phyloP scores from a whole-genome alignment of 1,284 basidiomycete genomes.

The Melampsora larici-populina region DNA sequence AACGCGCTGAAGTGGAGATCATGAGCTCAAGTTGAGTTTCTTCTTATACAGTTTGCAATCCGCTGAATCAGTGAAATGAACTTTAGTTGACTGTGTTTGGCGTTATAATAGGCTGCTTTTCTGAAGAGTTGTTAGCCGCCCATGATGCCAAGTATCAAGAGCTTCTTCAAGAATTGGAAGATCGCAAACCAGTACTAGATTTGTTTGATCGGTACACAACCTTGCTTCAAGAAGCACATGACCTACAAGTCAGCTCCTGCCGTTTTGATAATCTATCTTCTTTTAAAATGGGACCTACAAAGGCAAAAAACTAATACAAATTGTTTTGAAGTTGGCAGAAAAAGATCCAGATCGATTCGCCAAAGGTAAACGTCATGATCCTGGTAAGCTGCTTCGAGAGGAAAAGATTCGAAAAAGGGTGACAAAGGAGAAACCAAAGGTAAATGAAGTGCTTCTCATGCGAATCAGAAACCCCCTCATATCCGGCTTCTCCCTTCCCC shows the following conservation, averaged over 20 bases:
- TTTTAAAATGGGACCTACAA: background rate
- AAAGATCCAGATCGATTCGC: slow-evolving; percentile 45
- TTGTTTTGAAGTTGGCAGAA: slow-evolving; percentile 23
- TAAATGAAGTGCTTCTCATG: slow-evolving; percentile 56
- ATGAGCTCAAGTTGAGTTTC: slow-evolving; percentile 70
- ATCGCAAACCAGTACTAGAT: slow-evolving; percentile 72
- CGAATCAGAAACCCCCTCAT: background rate
- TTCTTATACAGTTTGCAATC: background rate
- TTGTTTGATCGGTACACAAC: slow-evolving; percentile 82
- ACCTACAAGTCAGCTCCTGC: slow-evolving; percentile 62
- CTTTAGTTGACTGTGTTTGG: slow-evolving; percentile 43
- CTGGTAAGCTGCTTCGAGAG: slow-evolving; percentile 68
- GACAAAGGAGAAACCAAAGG: slow-evolving; percentile 87
- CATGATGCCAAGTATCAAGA: slow-evolving; percentile 83
- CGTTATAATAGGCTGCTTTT: slow-evolving; percentile 68
- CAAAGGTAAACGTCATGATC: slow-evolving; percentile 46
- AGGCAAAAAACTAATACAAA: background rate
- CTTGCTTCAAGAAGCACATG: slow-evolving; percentile 84
- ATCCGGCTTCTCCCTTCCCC: background rate
- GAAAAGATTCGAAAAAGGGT: slow-evolving; percentile 98
- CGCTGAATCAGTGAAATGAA: slow-evolving; percentile 5
- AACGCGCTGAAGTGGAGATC: slow-evolving; percentile 72
- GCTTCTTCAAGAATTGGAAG: slow-evolving; percentile 72
- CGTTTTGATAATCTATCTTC: background rate
- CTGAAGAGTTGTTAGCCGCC: slow-evolving; percentile 77